These are phyloP conservation scores for Hypoxylon rickii DNA, from an alignment of 495 filamentous ascomycete species.

Conservation along the genomic window DNA sequence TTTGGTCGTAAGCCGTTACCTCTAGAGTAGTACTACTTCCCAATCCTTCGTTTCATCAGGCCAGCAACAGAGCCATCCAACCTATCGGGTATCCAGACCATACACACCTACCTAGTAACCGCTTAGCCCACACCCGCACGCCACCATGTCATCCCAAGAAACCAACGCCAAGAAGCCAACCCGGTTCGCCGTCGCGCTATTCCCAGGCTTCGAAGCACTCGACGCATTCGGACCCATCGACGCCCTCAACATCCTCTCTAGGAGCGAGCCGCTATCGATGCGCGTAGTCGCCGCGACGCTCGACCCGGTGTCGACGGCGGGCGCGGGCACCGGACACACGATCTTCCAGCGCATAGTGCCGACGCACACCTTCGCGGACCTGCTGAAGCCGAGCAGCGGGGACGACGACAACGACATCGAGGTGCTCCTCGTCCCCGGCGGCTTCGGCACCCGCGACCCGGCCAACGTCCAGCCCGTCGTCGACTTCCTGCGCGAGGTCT, in stretches of 20 bases:
- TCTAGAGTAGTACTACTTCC: background rate
- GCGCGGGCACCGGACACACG: slow-evolving; percentile 26
- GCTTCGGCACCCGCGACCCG: slow-evolving; percentile 54
- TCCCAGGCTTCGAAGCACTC: slow-evolving; percentile 56
- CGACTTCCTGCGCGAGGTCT: slow-evolving; percentile 50
- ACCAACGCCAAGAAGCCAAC: slow-evolving; percentile 18
- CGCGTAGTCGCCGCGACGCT: slow-evolving; percentile 58
- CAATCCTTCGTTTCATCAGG: background rate
- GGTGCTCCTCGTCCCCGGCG: slow-evolving; percentile 70
- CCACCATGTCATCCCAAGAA: background rate
- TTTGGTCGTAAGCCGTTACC: no score
- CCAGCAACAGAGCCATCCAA: no score
- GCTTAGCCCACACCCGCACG: background rate
- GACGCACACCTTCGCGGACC: slow-evolving; percentile 62
- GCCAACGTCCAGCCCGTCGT: slow-evolving; percentile 43
- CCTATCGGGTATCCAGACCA: background rate
- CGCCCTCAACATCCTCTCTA: slow-evolving; percentile 60
- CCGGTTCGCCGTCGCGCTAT: slow-evolving; percentile 46
- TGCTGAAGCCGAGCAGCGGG: no score
- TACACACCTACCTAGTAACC: background rate
- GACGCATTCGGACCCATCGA: slow-evolving; percentile 67
- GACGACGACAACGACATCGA: slow-evolving; percentile 59
- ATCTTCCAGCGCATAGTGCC: slow-evolving; percentile 57
- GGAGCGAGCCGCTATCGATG: slow-evolving; percentile 43
- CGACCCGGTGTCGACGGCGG: slow-evolving; percentile 47